Percentiles rank a stretch among this genome's conserved stretches.
Evolutionary conservation across 169 alveolate genomes (phyloP).

Genomic region (Ichthyophthirius multifiliis): DNA sequence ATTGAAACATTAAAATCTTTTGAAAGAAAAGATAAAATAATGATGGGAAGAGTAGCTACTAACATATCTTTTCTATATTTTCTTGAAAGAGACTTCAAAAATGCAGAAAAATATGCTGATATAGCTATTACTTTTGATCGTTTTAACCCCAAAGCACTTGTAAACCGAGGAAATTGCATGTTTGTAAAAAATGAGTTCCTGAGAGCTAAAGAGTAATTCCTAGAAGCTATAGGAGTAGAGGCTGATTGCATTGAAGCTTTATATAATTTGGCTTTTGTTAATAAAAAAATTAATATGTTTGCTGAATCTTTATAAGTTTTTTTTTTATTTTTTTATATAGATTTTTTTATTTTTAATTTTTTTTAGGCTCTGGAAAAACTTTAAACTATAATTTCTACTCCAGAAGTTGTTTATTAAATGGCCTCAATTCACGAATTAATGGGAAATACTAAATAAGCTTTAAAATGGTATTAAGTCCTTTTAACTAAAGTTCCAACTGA

Average conservation of each 20-base stretch:
- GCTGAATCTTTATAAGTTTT: constrained; percentile 58
- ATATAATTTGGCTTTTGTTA: constrained; percentile 90
- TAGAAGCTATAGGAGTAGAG: constrained; percentile 93
- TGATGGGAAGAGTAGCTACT: constrained; percentile 90
- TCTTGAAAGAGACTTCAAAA: constrained; percentile 85
- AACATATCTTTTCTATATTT: constrained; percentile 90
- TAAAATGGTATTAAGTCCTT: constrained; percentile 86
- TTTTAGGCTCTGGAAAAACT: constrained; percentile 87
- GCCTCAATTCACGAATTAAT: constrained; percentile 88
- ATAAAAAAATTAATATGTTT: constrained; percentile 68
- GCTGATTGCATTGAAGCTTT: constrained; percentile 93
- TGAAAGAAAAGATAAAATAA: constrained; percentile 87
- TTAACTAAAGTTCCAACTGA: constrained; percentile 89
- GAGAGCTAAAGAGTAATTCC: constrained; percentile 85
- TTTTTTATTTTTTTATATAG: not conserved
- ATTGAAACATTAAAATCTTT: constrained; percentile 84
- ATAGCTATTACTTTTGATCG: constrained; percentile 89
- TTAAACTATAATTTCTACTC: constrained; percentile 84
- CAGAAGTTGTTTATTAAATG: constrained; percentile 88
- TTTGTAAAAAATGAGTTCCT: constrained; percentile 85
- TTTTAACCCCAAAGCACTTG: constrained; percentile 89
- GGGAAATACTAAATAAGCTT: constrained; percentile 88
- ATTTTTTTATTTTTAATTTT: no score
- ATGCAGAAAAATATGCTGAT: constrained; percentile 91
- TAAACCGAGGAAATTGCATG: constrained; percentile 90